A percentile compares a stretch with the other conserved stretches of the same genome.
Evolutionary conservation across 768 basidiomycete genomes (phyloP).

Genomic region (Pisolithus marmoratus): DNA sequence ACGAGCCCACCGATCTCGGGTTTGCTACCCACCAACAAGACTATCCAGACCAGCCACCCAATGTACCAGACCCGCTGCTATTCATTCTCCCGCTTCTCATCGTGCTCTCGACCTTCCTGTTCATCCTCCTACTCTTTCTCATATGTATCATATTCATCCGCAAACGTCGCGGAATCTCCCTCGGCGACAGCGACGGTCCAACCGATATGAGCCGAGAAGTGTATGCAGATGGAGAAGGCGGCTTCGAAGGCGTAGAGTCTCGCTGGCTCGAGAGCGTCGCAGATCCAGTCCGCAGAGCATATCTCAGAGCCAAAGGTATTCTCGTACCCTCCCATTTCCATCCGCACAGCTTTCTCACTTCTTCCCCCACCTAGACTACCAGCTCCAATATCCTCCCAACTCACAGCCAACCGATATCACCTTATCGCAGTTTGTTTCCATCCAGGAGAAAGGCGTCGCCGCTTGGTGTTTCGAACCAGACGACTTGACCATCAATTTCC

Average conservation of each 20-base stretch:
- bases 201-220: slow-evolving; percentile 92
- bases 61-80: slow-evolving; percentile 59
- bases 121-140: slow-evolving; percentile 88
- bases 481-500: slow-evolving; percentile 88
- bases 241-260: slow-evolving; percentile 85
- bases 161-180: slow-evolving; percentile 66
- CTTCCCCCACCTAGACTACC: slow-evolving; percentile 52
- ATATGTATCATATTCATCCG: slow-evolving; percentile 84
- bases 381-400: slow-evolving; percentile 86
- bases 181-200: slow-evolving; percentile 86
- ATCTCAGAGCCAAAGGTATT: slow-evolving; percentile 84
- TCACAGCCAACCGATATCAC: slow-evolving; percentile 98
- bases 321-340: slow-evolving; percentile 5
- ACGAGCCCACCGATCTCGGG: not conserved
- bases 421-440: slow-evolving; percentile 95
- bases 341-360: slow-evolving; percentile 5
- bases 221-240: slow-evolving; percentile 85
- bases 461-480: slow-evolving; percentile 99
- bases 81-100: slow-evolving; percentile 92
- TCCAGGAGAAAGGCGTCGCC: slow-evolving; percentile 98
- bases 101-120: slow-evolving; percentile 87
- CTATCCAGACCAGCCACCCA: slow-evolving; percentile 18
- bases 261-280: slow-evolving; percentile 86
- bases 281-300: slow-evolving; percentile 62
- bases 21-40: slow-evolving; percentile 7